Conservation (phyloP, 148 eudicot species). For the Nepenthes mirabilis region DNA sequence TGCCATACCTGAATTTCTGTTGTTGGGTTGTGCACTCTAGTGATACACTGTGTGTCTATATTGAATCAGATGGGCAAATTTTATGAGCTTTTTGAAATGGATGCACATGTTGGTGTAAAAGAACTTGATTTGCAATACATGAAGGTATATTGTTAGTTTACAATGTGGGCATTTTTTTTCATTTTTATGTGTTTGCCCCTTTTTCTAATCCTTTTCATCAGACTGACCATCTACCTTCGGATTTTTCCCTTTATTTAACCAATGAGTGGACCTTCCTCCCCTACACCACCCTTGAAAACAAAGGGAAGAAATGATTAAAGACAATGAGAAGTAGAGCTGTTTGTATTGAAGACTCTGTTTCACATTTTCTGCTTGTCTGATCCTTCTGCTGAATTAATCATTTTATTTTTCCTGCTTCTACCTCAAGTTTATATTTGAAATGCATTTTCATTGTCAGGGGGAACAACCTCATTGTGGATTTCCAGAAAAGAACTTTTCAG, state of each 20-base stretch:
- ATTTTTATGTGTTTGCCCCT: not conserved
- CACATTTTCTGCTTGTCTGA: not conserved
- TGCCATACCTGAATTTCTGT: slow-evolving; percentile 1
- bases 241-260: not conserved
- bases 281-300: not conserved
- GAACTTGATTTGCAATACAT: slow-evolving; percentile 97
- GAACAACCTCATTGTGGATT: slow-evolving; percentile 99
- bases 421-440: not conserved
- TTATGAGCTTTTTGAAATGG: slow-evolving; percentile 97
- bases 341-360: not conserved
- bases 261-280: not conserved
- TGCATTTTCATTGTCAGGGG: slow-evolving; percentile 39
- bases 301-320: not conserved
- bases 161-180: not conserved
- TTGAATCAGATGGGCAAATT: slow-evolving; percentile 89
- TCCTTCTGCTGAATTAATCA: too few species aligned
- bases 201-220: not conserved
- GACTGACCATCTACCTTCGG: too few species aligned
- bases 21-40: not conserved
- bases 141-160: slow-evolving; percentile 46
- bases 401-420: too few species aligned
- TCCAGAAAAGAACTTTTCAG: slow-evolving; percentile 85
- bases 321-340: not conserved
- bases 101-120: slow-evolving; percentile 91
- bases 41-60: slow-evolving; percentile 3